Conservation (phyloP, 2,329 filamentous ascomycete genomes). For the Parascedosporium putredinis region DNA sequence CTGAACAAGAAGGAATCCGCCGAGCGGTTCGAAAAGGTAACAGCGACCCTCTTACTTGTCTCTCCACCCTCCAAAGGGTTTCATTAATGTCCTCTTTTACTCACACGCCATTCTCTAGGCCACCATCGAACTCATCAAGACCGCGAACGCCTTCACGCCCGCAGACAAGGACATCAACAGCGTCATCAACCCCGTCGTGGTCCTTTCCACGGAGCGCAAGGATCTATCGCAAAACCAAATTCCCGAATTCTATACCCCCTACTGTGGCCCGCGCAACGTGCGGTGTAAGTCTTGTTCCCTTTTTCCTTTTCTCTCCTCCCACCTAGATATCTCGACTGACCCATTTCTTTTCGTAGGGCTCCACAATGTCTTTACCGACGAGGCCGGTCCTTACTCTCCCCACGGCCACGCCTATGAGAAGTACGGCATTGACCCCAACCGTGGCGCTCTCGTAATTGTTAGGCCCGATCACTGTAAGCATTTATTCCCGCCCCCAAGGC, state of each 20-base stretch:
- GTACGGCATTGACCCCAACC: slow-evolving; percentile 42
- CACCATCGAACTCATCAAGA: not conserved
- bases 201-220: not conserved
- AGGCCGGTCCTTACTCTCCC: slow-evolving; percentile 36
- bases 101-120: not conserved
- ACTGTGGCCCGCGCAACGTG: not conserved
- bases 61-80: not conserved
- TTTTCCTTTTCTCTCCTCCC: too few species aligned
- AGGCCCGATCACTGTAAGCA: slow-evolving; percentile 53
- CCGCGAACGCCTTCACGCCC: not conserved
- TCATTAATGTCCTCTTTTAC: too few species aligned
- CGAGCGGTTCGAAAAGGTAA: slow-evolving; percentile 30
- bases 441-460: slow-evolving; percentile 43
- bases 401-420: slow-evolving; percentile 37
- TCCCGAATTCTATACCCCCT: not conserved
- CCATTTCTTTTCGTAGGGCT: too few species aligned
- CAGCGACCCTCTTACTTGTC: not conserved
- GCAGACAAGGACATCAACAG: not conserved
- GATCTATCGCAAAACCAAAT: not conserved
- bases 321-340: not conserved
- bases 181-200: not conserved
- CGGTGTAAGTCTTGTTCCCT: not conserved
- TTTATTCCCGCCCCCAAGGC: too few species aligned
- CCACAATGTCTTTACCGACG: slow-evolving; percentile 41
- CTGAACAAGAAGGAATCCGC: slow-evolving; percentile 31